These are phyloP conservation scores for Orbilia javanica DNA, from an alignment of 2,329 filamentous ascomycete genomes.

Conservation along the genomic window DNA sequence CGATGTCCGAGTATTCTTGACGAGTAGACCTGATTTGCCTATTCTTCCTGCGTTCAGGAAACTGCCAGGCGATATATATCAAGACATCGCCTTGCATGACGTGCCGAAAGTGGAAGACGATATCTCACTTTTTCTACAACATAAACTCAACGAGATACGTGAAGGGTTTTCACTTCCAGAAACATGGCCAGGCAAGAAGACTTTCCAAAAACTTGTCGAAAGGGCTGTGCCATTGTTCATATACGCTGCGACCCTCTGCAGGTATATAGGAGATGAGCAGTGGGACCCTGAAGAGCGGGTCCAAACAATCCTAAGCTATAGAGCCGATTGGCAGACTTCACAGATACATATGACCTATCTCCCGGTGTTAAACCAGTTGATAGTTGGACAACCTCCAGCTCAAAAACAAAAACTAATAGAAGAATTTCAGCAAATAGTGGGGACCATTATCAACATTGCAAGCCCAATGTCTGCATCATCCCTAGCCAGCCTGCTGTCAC, in stretches of 20 bases:
- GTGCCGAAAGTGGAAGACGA: constrained; percentile 61
- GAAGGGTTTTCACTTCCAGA: constrained; percentile 32
- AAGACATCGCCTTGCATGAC: constrained; percentile 36
- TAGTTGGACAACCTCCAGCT: neutral
- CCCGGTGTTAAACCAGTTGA: constrained; percentile 14
- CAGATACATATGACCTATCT: constrained; percentile 20
- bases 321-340: neutral
- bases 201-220: constrained; percentile 55
- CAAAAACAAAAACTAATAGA: neutral
- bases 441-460: constrained; percentile 9
- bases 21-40: constrained; percentile 59
- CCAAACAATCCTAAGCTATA: neutral
- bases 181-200: constrained; percentile 59
- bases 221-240: constrained; percentile 62
- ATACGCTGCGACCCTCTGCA: constrained; percentile 61
- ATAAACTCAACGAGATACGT: constrained; percentile 53
- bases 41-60: constrained; percentile 58
- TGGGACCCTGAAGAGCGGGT: constrained; percentile 27
- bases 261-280: constrained; percentile 59
- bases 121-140: constrained; percentile 60
- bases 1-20: constrained; percentile 54
- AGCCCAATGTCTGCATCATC: constrained; percentile 6
- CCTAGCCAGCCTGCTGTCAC: neutral
- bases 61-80: constrained; percentile 42
- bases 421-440: constrained; percentile 18